Evolutionary conservation across 495 filamentous ascomycete species (phyloP).

Genomic region (Penicillium argentinense): DNA sequence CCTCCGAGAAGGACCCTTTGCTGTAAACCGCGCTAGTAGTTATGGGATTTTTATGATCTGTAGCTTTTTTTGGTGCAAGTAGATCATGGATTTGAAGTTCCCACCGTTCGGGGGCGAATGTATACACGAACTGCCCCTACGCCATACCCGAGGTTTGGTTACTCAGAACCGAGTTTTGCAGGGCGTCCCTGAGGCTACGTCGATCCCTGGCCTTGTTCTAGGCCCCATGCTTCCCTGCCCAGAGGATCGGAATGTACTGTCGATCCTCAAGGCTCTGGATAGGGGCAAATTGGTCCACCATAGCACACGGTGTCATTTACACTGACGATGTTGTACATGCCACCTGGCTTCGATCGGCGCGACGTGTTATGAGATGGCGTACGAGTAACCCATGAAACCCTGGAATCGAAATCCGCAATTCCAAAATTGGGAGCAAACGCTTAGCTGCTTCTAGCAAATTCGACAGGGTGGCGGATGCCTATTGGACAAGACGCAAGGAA

Average conservation of each 20-base stretch:
- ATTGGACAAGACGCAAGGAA: conserved; percentile 6
- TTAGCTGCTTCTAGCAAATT: conserved; percentile 34
- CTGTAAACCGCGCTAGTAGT: too few species aligned
- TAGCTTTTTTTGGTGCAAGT: too few species aligned
- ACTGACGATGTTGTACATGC: background rate
- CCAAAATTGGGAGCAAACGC: conserved; percentile 5
- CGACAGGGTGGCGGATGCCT: conserved; percentile 22
- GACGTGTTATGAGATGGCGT: background rate
- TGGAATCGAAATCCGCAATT: background rate
- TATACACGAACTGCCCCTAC: too few species aligned
- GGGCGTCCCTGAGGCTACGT: conserved; percentile 16
- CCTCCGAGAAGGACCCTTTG: too few species aligned
- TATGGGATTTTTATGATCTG: too few species aligned
- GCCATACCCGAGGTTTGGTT: too few species aligned
- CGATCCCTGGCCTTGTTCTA: conserved; percentile 13
- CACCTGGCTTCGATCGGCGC: background rate
- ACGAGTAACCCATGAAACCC: background rate
- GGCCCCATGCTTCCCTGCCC: conserved; percentile 5
- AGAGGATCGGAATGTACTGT: conserved; percentile 1
- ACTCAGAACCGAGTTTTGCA: background rate
- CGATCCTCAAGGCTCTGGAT: background rate
- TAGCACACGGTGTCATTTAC: background rate
- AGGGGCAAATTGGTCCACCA: background rate
- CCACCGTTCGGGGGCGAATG: too few species aligned
- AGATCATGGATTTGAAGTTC: too few species aligned